Conservation (phyloP, 176 grass and related monocot species). For the barley (Hordeum vulgare) region MorexV3_pseudomolecules_assembly NC_058523.1:532409103-532409602, state of each 20-base stretch:
- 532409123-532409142: not conserved
- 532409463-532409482: too few relatives aligned
- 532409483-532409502: too few relatives aligned
- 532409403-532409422: not conserved
- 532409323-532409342: not conserved
- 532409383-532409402: not conserved
- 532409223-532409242: not conserved
- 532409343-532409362: not conserved
- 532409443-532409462: too few relatives aligned
- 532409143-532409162: not conserved
- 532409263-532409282: not conserved
- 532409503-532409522: not conserved
- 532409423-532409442: not conserved
- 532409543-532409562: not conserved
- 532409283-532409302: not conserved
- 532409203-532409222: not conserved
- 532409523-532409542: not conserved
- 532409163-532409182: not conserved
- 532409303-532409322: not conserved
- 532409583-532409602: not conserved
- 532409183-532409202: not conserved
- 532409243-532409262: not conserved
- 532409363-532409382: not conserved
- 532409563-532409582: not conserved
- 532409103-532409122: not conserved